phyloP scores from a whole-genome alignment of 108 stramenopile genomes.

The Cyclostephanos tholiformis region DNA sequence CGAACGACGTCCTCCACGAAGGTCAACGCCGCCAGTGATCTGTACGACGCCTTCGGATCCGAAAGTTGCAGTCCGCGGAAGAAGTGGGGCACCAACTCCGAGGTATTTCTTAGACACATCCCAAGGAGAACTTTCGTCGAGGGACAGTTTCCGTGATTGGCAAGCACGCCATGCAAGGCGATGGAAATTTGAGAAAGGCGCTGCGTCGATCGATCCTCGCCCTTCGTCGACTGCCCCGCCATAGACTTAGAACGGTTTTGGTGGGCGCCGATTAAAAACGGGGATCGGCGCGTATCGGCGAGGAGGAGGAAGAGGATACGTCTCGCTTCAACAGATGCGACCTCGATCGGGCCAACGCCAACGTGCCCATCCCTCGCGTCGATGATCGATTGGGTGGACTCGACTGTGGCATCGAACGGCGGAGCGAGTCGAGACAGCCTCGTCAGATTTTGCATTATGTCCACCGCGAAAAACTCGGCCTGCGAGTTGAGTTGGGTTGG shows the following conservation, averaged over 20 bases:
- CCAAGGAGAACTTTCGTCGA: conserved; percentile 51
- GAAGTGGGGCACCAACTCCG: conserved; percentile 54
- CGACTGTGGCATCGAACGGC: conserved; percentile 31
- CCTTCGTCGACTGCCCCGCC: not conserved
- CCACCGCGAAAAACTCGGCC: conserved; percentile 56
- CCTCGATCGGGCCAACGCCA: conserved; percentile 20
- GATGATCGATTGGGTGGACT: conserved; percentile 38
- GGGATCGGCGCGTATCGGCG: conserved; percentile 53
- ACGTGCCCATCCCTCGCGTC: conserved; percentile 35
- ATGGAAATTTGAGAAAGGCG: conserved; percentile 38
- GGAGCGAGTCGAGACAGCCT: conserved; percentile 59
- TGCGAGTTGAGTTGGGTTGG: conserved; percentile 1
- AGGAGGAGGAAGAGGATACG: conserved; percentile 65
- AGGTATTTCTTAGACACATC: conserved; percentile 48
- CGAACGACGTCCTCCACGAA: conserved; percentile 56
- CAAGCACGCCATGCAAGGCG: conserved; percentile 46
- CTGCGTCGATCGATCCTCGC: conserved; percentile 20
- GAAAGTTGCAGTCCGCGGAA: conserved; percentile 57
- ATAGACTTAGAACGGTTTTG: not conserved
- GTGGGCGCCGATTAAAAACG: conserved; percentile 48
- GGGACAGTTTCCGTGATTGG: conserved; percentile 31
- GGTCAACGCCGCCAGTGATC: conserved; percentile 50
- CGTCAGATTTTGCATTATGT: conserved; percentile 56
- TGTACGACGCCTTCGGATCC: conserved; percentile 62
- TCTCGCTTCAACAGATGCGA: conserved; percentile 57